phyloP scores from a whole-genome alignment of 1,139 yeast species.

The Suhomyces bokatorum region DNA sequence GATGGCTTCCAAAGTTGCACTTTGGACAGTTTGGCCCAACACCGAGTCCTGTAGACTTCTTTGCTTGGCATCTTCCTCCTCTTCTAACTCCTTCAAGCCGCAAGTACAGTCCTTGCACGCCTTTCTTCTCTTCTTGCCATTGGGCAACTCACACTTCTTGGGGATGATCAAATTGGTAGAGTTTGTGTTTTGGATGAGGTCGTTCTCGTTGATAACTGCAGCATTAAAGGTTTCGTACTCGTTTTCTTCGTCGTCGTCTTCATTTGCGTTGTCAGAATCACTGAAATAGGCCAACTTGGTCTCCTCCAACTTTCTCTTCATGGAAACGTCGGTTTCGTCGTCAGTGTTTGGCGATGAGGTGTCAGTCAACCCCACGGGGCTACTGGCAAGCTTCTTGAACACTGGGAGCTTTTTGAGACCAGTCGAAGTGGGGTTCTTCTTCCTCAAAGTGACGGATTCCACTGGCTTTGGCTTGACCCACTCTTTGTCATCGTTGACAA shows the following conservation, averaged over 20 bases:
- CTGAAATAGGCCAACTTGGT: slow-evolving; percentile 55
- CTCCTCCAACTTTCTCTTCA: slow-evolving; percentile 46
- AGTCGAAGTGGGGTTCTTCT: slow-evolving; percentile 16
- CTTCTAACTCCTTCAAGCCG: slow-evolving; percentile 85
- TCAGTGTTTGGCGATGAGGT: slow-evolving; percentile 40
- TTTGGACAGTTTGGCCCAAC: slow-evolving; percentile 50
- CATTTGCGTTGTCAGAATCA: slow-evolving; percentile 44
- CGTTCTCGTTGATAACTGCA: slow-evolving; percentile 45
- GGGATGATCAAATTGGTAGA: slow-evolving; percentile 44
- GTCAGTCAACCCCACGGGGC: slow-evolving; percentile 41
- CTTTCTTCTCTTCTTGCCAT: slow-evolving; percentile 69
- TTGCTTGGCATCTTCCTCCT: slow-evolving; percentile 51
- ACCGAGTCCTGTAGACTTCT: slow-evolving; percentile 46
- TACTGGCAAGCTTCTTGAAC: slow-evolving; percentile 15
- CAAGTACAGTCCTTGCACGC: slow-evolving; percentile 98
- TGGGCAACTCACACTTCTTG: slow-evolving; percentile 48
- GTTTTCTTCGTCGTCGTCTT: slow-evolving; percentile 45
- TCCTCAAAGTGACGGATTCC: slow-evolving; percentile 31
- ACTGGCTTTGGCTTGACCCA: slow-evolving; percentile 51
- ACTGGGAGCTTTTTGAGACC: slow-evolving; percentile 15
- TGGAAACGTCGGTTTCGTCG: slow-evolving; percentile 40
- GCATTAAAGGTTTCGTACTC: slow-evolving; percentile 31
- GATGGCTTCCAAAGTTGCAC: slow-evolving; percentile 55
- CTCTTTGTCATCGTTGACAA: slow-evolving; percentile 34
- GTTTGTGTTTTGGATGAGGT: slow-evolving; percentile 31